A percentile compares a stretch with the other conserved stretches of the same genome.
phyloP scores from a whole-genome alignment of 1,284 basidiomycete genomes.

The Ustilago crameri region DNA sequence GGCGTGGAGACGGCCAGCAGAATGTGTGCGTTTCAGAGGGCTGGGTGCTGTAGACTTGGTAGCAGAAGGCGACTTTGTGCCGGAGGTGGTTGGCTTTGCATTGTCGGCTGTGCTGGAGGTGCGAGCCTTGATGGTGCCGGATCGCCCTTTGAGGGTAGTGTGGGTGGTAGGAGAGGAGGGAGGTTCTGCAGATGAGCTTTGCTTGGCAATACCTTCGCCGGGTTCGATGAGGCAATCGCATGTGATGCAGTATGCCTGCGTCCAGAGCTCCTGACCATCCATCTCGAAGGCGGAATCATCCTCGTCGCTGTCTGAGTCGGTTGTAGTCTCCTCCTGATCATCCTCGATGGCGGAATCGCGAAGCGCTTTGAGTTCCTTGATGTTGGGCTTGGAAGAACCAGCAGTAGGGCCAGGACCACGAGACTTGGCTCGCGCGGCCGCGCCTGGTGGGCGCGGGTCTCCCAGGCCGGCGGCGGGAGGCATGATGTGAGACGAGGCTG shows the following conservation, averaged over 20 bases:
- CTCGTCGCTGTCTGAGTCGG: constrained; percentile 47
- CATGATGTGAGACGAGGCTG: constrained; percentile 22
- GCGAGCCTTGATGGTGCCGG: constrained; percentile 55
- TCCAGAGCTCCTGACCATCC: constrained; percentile 64
- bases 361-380: constrained; percentile 16
- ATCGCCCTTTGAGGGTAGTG: constrained; percentile 50
- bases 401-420: constrained; percentile 7
- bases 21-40: constrained; percentile 50
- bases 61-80: constrained; percentile 17
- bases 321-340: constrained; percentile 40
- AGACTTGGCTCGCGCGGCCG: not conserved
- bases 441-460: constrained; percentile 27
- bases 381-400: constrained; percentile 28
- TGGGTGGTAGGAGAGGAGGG: constrained; percentile 13
- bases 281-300: constrained; percentile 58
- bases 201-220: constrained; percentile 51
- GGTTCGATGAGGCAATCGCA: constrained; percentile 64
- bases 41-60: constrained; percentile 19
- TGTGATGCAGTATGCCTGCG: constrained; percentile 56
- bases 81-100: constrained; percentile 1
- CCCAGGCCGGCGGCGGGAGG: constrained; percentile 13
- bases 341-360: constrained; percentile 13
- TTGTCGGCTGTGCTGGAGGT: constrained; percentile 28
- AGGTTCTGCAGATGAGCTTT: not conserved
- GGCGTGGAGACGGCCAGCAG: constrained; percentile 55